Conservation (phyloP, 2,329 filamentous ascomycete species). For the Fusarium solani-melongenae region DNA sequence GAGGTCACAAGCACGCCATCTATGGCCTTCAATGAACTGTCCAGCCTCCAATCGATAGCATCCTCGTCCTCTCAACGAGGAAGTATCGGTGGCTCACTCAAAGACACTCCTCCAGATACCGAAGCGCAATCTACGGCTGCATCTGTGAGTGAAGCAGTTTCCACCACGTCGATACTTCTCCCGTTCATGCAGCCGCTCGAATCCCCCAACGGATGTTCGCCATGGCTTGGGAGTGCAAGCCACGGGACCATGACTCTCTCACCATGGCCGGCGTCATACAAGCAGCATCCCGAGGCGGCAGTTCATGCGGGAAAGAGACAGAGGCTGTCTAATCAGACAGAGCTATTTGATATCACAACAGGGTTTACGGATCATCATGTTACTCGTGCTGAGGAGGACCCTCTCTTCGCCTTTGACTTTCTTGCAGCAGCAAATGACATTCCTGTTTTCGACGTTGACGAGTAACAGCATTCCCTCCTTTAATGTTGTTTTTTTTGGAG, state of each 20-base stretch:
- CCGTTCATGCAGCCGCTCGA: slow-evolving; percentile 36
- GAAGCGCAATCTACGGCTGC: slow-evolving; percentile 26
- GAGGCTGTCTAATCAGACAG: slow-evolving; percentile 33
- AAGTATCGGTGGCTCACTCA: slow-evolving; percentile 34
- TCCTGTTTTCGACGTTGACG: slow-evolving; percentile 38
- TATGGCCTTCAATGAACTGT: slow-evolving; percentile 39
- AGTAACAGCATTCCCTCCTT: slow-evolving; percentile 10
- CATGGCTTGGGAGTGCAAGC: slow-evolving; percentile 17
- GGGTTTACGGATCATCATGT: slow-evolving; percentile 36
- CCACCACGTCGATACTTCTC: slow-evolving; percentile 30
- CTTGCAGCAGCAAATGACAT: slow-evolving; percentile 33
- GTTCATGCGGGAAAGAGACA: slow-evolving; percentile 33
- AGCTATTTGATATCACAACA: slow-evolving; percentile 37
- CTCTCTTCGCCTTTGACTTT: slow-evolving; percentile 41
- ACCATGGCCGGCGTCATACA: slow-evolving; percentile 36
- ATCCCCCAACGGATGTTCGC: slow-evolving; percentile 19
- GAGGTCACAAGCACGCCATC: slow-evolving; percentile 27
- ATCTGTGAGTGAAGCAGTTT: slow-evolving; percentile 19
- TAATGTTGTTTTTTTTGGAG: background rate
- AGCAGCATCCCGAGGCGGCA: slow-evolving; percentile 30
- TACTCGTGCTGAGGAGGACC: slow-evolving; percentile 34
- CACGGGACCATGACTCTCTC: slow-evolving; percentile 4
- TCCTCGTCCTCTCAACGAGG: slow-evolving; percentile 36
- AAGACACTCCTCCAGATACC: slow-evolving; percentile 35
- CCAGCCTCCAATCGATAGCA: slow-evolving; percentile 34